Evolutionary conservation across 169 alveolate species (phyloP).

Genomic region (Neospora caninum): DNA sequence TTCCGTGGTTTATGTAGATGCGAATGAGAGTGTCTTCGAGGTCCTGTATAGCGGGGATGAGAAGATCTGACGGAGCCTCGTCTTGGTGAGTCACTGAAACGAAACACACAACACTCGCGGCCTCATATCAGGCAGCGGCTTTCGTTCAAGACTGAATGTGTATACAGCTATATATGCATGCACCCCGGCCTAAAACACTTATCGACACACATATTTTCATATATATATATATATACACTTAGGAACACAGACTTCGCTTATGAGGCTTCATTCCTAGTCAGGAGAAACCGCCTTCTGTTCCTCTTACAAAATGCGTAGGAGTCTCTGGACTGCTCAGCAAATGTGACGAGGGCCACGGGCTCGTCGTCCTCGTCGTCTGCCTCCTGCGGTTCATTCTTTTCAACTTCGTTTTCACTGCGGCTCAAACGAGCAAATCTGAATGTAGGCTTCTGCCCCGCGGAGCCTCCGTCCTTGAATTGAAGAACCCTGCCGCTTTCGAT

Average conservation of each 20-base stretch:
- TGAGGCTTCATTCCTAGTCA: too few species aligned
- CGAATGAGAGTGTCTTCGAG: slow-evolving; percentile 46
- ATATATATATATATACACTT: too few species aligned
- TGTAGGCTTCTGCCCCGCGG: too few species aligned
- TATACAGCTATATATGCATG: too few species aligned
- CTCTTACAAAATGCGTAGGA: neutral
- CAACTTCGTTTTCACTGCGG: neutral
- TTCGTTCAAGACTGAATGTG: too few species aligned
- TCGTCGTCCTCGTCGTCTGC: neutral
- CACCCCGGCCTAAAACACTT: too few species aligned
- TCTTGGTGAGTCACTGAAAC: slow-evolving; percentile 42
- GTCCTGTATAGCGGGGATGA: slow-evolving; percentile 52
- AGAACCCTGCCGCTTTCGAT: too few species aligned
- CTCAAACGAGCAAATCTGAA: neutral
- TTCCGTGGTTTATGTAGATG: slow-evolving; percentile 59
- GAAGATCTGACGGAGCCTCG: slow-evolving; percentile 57
- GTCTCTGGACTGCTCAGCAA: slow-evolving; percentile 4
- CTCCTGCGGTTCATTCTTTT: neutral
- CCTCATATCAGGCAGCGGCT: too few species aligned
- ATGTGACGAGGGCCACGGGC: neutral
- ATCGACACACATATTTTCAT: too few species aligned
- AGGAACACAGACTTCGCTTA: too few species aligned
- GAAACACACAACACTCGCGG: slow-evolving; percentile 25
- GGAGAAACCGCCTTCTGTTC: too few species aligned
- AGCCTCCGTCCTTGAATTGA: too few species aligned